Evolutionary conservation across 2,329 filamentous ascomycete species (phyloP), one percentile per base, ranked within the genome.

Genomic region (Tothia fuscella): DNA sequence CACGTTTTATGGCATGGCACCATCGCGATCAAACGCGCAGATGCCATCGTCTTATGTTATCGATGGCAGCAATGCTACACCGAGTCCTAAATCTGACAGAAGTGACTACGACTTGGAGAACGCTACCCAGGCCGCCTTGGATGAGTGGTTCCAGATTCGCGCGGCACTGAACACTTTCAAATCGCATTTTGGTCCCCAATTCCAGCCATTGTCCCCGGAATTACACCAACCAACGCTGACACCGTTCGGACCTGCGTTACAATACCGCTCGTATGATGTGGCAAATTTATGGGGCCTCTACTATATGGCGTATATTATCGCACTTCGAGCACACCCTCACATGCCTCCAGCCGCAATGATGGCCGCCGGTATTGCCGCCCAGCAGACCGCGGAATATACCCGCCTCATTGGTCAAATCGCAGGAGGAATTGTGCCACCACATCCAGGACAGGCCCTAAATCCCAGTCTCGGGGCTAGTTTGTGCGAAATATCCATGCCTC

Each of bases 311-410:
- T 71, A 86, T 35, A 89, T 96, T 44, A 72, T 88, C 41, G 71
- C 91, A n/a, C 69, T 89, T 45, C 74, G 91, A 25, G 71, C 79
- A 1, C 88, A 95, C 50, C 91, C 91, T 0, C 75, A 74, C 19
- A 95, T 95, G 87, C 89, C 88, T 1, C 86, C 89, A 0, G 79
- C 88, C 6, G 82, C 87, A 26, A 87, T 93, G 76, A 75, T 87
- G 52, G 87, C 91, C 3, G 86, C 86, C 0, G 82, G 80, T 6
- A 71, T 93, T 48, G 78, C 82, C 7, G 85, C 86, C 1, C 66
- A 66, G 12, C 74, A 82, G 38, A 95, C 89, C 1, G 74, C 71
- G 3, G 64, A 64, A 0, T 82, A 77, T 58, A 83, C 87, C 1
- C 78, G 78, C 46, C 71, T 80, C 48, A 77, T 95, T 45, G 88